These are phyloP conservation scores for Myxozyma melibiosi DNA, from an alignment of 805 yeast genomes.

Conservation along the genomic window DNA sequence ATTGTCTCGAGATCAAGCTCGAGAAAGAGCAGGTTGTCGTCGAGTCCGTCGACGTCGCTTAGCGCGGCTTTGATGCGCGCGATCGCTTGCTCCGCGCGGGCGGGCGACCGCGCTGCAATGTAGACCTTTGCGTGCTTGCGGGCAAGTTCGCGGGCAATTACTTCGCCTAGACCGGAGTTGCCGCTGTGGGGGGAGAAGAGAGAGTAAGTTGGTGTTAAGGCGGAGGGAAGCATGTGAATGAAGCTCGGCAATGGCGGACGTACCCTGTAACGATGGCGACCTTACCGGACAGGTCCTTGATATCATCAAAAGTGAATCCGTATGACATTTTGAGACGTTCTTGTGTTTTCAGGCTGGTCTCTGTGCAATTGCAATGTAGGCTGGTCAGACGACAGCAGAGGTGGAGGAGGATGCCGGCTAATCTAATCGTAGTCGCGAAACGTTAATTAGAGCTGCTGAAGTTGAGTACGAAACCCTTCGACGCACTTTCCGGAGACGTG, in stretches of 20 bases:
- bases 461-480: neutral
- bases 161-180: slow-evolving; percentile 31
- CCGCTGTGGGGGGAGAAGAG: slow-evolving; percentile 14
- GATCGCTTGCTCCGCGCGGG: slow-evolving; percentile 23
- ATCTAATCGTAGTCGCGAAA: no score
- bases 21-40: slow-evolving; percentile 19
- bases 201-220: neutral
- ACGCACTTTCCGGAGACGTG: no score
- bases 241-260: neutral
- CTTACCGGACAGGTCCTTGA: slow-evolving; percentile 25
- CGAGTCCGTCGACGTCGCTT: slow-evolving; percentile 9
- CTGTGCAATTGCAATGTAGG: no score
- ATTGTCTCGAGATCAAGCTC: slow-evolving; percentile 28
- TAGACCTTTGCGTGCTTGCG: slow-evolving; percentile 32
- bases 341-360: neutral
- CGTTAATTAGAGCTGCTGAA: no score
- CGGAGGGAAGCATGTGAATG: neutral
- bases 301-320: slow-evolving; percentile 20
- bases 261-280: slow-evolving; percentile 32
- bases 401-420: no score
- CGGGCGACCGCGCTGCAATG: slow-evolving; percentile 22
- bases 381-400: no score
- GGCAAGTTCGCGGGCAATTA: slow-evolving; percentile 24
- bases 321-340: neutral
- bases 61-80: slow-evolving; percentile 19